Evolutionary conservation across 2,329 filamentous ascomycete genomes (phyloP).

Genomic region (Conoideocrella luteorostrata): DNA sequence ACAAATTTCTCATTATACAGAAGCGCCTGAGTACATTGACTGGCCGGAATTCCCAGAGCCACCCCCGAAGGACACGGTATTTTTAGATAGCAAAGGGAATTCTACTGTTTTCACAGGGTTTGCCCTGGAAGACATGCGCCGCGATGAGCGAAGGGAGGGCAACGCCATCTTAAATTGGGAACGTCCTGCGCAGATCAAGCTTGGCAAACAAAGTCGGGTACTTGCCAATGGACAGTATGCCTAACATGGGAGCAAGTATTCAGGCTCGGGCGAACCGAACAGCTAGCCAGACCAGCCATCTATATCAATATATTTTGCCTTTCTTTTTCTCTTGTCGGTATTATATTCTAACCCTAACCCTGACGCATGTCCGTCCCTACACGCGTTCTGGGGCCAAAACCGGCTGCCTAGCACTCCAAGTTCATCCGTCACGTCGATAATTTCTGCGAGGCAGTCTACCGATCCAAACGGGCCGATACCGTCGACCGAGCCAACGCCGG

Average conservation of each 20-base stretch:
- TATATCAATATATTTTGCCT: neutral
- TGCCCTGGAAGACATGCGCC: neutral
- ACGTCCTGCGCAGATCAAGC: too few species aligned
- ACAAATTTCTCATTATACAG: neutral
- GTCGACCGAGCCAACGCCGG: neutral
- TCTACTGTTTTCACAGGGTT: neutral
- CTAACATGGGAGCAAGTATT: neutral
- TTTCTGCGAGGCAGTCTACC: slow-evolving; percentile 1
- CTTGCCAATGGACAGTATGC: slow-evolving; percentile 3
- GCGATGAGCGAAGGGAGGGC: neutral
- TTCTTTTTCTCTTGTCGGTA: too few species aligned
- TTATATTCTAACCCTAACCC: too few species aligned
- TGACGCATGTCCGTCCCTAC: too few species aligned
- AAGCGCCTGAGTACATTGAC: slow-evolving; percentile 3
- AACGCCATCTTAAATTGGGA: neutral
- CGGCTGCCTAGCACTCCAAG: neutral
- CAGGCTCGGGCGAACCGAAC: neutral
- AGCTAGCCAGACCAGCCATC: neutral
- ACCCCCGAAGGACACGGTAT: neutral
- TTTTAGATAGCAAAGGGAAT: neutral
- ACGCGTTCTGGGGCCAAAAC: neutral
- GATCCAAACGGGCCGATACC: neutral
- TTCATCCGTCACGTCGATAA: neutral
- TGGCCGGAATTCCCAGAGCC: slow-evolving; percentile 2
- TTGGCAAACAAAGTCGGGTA: neutral